Percentiles rank a stretch among this genome's conserved stretches.
phyloP scores from a whole-genome alignment of 164 flowering plant species.

The Piper betle region DNA sequence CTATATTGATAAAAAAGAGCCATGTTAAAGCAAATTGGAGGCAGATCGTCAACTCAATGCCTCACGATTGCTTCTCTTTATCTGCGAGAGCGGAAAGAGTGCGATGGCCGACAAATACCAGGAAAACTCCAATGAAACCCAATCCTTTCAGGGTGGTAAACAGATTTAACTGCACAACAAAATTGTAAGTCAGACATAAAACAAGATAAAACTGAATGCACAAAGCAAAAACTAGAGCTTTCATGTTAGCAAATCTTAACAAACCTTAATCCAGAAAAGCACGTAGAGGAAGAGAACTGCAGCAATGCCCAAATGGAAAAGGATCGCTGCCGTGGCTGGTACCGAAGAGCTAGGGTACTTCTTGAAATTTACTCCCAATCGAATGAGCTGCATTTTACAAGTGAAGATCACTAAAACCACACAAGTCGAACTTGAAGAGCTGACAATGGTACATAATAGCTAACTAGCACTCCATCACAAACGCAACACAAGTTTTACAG shows the following conservation, averaged over 20 bases:
- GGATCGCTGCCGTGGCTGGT: conserved; percentile 62
- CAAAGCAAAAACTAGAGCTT: background rate
- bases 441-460: no score
- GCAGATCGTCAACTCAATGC: background rate
- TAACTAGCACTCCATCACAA: no score
- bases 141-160: conserved; percentile 78
- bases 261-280: conserved; percentile 96
- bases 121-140: conserved; percentile 59
- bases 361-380: conserved; percentile 69
- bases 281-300: conserved; percentile 64
- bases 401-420: background rate
- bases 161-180: conserved; percentile 59
- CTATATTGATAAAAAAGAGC: background rate
- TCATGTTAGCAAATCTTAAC: background rate
- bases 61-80: background rate
- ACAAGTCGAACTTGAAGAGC: no score
- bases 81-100: conserved; percentile 65
- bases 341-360: conserved; percentile 60
- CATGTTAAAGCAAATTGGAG: background rate
- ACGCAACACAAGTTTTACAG: no score
- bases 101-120: conserved; percentile 80
- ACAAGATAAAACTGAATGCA: background rate
- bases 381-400: conserved; percentile 36
- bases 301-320: conserved; percentile 78
- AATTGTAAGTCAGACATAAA: no score